phyloP scores from a whole-genome alignment of 352 stramenopile species.

The Discostella stelligera region DNA sequence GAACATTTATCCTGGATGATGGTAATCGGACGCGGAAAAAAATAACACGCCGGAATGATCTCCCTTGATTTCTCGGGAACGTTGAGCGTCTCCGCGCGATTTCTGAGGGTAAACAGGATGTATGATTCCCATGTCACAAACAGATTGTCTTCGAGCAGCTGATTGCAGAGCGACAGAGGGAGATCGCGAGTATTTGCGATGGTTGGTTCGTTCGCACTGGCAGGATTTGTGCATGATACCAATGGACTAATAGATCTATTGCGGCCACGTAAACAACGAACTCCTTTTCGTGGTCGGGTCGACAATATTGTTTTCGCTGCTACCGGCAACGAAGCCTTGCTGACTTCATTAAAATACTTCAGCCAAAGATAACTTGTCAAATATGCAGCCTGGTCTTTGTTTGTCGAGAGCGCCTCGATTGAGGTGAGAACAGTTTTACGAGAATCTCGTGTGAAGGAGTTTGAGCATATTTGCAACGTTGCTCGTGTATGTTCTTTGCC shows the following conservation, averaged over 20 bases:
- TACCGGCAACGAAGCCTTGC: neutral
- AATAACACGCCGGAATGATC: neutral
- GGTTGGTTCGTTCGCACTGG: neutral
- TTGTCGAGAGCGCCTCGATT: constrained; percentile 5
- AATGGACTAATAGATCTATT: constrained; percentile 43
- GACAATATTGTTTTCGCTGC: constrained; percentile 2
- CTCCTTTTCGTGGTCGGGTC: constrained; percentile 17
- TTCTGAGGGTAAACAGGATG: constrained; percentile 38
- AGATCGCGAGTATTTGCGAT: neutral
- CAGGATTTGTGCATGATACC: constrained; percentile 27
- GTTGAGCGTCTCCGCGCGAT: constrained; percentile 12
- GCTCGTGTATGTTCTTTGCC: neutral
- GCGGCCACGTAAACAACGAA: constrained; percentile 35
- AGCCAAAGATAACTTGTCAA: constrained; percentile 26
- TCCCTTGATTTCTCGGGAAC: neutral
- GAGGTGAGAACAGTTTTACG: constrained; percentile 8
- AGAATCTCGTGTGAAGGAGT: constrained; percentile 28
- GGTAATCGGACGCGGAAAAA: constrained; percentile 33
- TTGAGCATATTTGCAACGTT: constrained; percentile 7
- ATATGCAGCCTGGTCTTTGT: constrained; percentile 17
- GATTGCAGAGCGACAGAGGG: constrained; percentile 4
- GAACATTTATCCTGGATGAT: constrained; percentile 13
- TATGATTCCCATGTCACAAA: constrained; percentile 50
- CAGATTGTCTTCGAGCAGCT: constrained; percentile 25
- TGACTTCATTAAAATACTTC: constrained; percentile 25